These are phyloP conservation scores for Sphaerobolus stellatus DNA, from an alignment of 1,284 basidiomycete genomes.

Conservation along the genomic window DNA sequence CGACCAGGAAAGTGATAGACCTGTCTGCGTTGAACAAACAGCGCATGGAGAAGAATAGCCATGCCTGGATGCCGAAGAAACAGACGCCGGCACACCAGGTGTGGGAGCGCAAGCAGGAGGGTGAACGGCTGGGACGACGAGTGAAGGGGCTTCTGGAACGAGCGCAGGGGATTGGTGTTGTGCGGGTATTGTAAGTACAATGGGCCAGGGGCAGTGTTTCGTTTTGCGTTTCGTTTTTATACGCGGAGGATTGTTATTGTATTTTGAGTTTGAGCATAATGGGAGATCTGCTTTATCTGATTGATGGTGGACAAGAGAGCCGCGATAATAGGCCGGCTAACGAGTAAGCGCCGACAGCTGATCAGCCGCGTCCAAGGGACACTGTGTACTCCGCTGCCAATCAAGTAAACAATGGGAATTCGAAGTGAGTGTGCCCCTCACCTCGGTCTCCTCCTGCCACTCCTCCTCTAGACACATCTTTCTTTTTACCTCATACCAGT, in stretches of 20 bases:
- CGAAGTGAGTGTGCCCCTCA: too few relatives aligned
- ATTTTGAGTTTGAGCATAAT: too few relatives aligned
- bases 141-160: conserved; percentile 70
- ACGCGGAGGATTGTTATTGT: too few relatives aligned
- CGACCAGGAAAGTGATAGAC: conserved; percentile 80
- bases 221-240: background rate
- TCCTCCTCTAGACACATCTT: too few relatives aligned
- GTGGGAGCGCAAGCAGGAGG: conserved; percentile 71
- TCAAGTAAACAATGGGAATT: conserved; percentile 12
- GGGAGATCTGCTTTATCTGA: too few relatives aligned
- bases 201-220: background rate
- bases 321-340: too few relatives aligned
- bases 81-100: conserved; percentile 79
- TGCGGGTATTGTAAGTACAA: background rate
- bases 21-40: conserved; percentile 59
- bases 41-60: conserved; percentile 37
- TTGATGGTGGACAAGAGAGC: too few relatives aligned
- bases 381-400: too few relatives aligned
- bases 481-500: background rate
- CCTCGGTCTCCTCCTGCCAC: too few relatives aligned
- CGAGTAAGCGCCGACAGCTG: conserved; percentile 3
- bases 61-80: conserved; percentile 75
- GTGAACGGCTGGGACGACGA: conserved; percentile 63
- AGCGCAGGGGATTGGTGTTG: conserved; percentile 36
- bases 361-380: background rate